phyloP scores from a whole-genome alignment of 768 basidiomycete genomes.

The Auricularia heimuer region DNA sequence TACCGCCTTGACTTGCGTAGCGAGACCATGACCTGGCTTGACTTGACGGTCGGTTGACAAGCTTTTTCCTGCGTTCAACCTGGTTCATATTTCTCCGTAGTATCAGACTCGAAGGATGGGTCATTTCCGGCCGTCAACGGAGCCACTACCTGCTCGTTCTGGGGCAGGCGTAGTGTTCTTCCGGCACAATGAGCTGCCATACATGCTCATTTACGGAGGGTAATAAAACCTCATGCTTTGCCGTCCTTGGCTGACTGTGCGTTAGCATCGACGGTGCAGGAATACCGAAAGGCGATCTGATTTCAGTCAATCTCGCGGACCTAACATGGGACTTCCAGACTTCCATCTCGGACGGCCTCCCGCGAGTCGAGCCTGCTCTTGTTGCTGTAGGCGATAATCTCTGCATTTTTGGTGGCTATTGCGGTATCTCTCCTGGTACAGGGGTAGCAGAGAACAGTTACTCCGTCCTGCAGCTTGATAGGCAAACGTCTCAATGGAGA shows the following conservation, averaged over 20 bases:
- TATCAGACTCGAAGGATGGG: background rate
- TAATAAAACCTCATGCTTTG: background rate
- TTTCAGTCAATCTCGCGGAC: background rate
- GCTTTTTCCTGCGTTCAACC: background rate
- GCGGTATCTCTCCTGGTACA: background rate
- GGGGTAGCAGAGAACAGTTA: background rate
- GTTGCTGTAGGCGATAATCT: background rate
- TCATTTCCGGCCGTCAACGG: background rate
- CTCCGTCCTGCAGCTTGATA: background rate
- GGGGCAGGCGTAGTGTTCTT: background rate
- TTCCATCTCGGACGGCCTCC: background rate
- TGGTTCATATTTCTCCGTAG: background rate
- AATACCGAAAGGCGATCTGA: background rate
- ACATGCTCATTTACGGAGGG: background rate
- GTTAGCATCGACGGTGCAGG: background rate
- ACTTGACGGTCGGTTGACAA: background rate
- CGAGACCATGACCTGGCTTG: background rate
- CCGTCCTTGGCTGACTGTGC: background rate
- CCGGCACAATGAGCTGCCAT: background rate
- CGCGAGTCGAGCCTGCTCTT: background rate
- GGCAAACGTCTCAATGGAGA: background rate
- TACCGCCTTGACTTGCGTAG: background rate
- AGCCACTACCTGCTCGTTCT: background rate
- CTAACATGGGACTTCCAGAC: background rate
- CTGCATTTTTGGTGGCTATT: background rate